Percentiles rank a stretch among this genome's conserved stretches.
Conservation (phyloP, 371 early-diverging fungal species). For the Mortierella sp. region DNA sequence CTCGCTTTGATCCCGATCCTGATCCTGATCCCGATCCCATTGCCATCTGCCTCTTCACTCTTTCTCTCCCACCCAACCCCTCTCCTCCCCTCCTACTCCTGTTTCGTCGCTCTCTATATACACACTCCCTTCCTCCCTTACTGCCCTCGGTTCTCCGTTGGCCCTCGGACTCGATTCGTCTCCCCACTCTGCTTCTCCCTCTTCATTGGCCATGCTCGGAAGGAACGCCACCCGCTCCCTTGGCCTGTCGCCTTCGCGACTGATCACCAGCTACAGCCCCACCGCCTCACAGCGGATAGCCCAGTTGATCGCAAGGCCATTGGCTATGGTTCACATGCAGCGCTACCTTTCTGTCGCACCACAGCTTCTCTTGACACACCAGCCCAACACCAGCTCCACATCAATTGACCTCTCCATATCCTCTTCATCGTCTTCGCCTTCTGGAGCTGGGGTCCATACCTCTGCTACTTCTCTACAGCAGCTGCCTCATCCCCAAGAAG, state of each 20-base stretch:
- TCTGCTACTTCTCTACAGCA: conserved; percentile 30
- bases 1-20: no score
- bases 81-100: no score
- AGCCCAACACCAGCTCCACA: not conserved
- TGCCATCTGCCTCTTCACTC: no score
- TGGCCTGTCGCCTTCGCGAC: conserved; percentile 42
- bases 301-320: conserved; percentile 40
- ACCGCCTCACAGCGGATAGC: conserved; percentile 42
- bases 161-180: no score
- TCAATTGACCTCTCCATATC: conserved; percentile 3
- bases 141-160: no score
- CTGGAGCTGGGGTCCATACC: conserved; percentile 17
- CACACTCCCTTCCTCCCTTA: not conserved
- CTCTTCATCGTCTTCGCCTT: not conserved
- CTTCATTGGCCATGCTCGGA: conserved; percentile 23
- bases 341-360: conserved; percentile 37
- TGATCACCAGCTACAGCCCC: conserved; percentile 29
- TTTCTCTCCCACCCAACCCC: not conserved
- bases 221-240: conserved; percentile 44
- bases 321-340: conserved; percentile 38
- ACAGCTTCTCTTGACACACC: conserved; percentile 28
- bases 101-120: no score
- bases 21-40: no score
- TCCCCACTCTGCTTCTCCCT: not conserved
- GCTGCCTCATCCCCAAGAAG: not conserved